Percentiles rank a stretch among this genome's conserved stretches.
phyloP scores from a whole-genome alignment of 495 filamentous ascomycete genomes.

The Aspergillus taichungensis region DNA sequence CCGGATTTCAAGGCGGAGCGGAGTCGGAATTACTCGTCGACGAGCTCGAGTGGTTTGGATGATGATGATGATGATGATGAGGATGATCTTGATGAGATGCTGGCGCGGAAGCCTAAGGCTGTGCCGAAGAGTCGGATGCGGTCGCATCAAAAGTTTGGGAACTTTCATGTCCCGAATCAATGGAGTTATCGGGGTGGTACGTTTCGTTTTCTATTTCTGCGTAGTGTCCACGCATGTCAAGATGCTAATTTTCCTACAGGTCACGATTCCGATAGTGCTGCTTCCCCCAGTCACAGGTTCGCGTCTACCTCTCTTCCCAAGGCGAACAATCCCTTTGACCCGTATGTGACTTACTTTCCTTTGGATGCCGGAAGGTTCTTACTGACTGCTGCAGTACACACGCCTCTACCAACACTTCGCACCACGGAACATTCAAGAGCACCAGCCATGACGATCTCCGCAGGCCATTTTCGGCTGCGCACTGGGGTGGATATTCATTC shows the following conservation, averaged over 20 bases:
- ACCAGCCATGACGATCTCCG: constrained; percentile 69
- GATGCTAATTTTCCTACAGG: constrained; percentile 17
- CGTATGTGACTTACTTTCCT: constrained; percentile 9
- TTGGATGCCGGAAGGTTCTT: not conserved
- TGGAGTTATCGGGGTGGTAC: constrained; percentile 25
- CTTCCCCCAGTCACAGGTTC: constrained; percentile 16
- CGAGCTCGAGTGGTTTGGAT: constrained; percentile 28
- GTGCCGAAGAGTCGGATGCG: constrained; percentile 36
- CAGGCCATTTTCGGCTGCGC: constrained; percentile 56
- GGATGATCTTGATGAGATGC: constrained; percentile 8
- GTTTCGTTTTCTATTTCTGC: constrained; percentile 8
- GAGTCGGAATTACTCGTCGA: constrained; percentile 20
- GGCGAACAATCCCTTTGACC: constrained; percentile 8
- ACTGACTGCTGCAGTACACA: not conserved
- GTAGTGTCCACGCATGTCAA: not conserved
- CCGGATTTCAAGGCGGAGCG: constrained; percentile 22
- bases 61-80: constrained; percentile 22
- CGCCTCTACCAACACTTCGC: not conserved
- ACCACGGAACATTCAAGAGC: constrained; percentile 25
- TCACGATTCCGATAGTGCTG: constrained; percentile 32
- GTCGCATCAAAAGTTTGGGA: constrained; percentile 25
- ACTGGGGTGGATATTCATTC: constrained; percentile 43
- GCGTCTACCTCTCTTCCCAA: constrained; percentile 7
- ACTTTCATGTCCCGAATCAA: constrained; percentile 18
- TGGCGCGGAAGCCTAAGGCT: constrained; percentile 29